Evolutionary conservation across 306 rosid species (phyloP), one percentile per base, ranked within the genome.

Genomic region (Pyrus betulifolia): DNA sequence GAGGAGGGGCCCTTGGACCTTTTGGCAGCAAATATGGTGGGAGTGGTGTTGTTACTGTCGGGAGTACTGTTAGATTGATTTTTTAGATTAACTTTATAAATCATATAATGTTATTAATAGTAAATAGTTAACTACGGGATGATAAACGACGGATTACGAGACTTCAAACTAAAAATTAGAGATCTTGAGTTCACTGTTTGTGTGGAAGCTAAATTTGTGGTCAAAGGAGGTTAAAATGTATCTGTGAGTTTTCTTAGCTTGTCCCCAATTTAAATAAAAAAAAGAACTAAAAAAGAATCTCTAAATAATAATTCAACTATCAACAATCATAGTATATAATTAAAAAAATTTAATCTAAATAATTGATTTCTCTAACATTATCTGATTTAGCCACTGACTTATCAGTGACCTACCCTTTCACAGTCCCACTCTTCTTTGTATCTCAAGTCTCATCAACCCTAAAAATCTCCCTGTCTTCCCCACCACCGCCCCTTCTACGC

Each of bases 371-470:
- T 1, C 9, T 7, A 35, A 7, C 42, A 7, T 1, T 6, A 35
- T 35, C 40, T 2, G 87, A 80, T 10, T 40, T 12, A 9, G 85
- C 82, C 82, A 38, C 76, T 79, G 79, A 80, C 35, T 75, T 85
- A 84, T 58, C 17, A 58, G 14, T 22, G 61, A 21, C 38, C 31
- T 6, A 7, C 9, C 69, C 35, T 52, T 77, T 63, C 64, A 46
- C 78, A 9, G 62, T 21, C 28, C 62, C 27, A 57, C 62, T n/a
- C 83, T 71, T 73, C 67, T 61, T 82, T 31, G 73, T 76, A 81
- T 87, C 88, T 87, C 81, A 75, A 60, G 93, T 88, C 96, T 83
- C 81, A 72, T 86, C 90, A 81, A 62, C 78, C 57, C 74, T 80
- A 35, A 35, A 35, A 35, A 35, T 35, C 42, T 35, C 42, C 42